Evolutionary conservation across 192 early-diverging fungal species (phyloP).

Genomic region (Backusella morwellensis): DNA sequence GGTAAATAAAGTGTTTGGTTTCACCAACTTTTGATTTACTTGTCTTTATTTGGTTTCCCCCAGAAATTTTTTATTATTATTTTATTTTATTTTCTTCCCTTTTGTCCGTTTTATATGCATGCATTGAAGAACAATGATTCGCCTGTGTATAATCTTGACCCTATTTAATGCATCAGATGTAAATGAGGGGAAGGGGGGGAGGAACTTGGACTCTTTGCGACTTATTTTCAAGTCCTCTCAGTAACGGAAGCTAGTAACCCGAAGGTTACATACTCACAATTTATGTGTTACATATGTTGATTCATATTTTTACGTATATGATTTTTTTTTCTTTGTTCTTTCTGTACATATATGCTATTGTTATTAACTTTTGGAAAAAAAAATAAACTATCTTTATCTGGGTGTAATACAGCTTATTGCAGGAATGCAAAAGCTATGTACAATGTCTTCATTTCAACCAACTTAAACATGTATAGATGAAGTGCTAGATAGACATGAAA

Average conservation of each 20-base stretch:
- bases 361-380: background rate
- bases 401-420: background rate
- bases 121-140: constrained; percentile 2
- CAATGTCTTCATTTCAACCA: background rate
- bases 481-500: constrained; percentile 7
- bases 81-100: background rate
- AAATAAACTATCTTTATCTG: background rate
- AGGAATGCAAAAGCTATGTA: background rate
- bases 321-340: background rate
- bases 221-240: background rate
- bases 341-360: background rate
- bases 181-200: background rate
- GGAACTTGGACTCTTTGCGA: background rate
- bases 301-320: background rate
- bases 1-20: constrained; percentile 3
- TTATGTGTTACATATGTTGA: background rate
- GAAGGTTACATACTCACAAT: background rate
- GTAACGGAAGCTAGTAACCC: constrained; percentile 3
- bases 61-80: background rate
- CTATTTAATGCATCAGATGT: background rate
- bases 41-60: constrained; percentile 1
- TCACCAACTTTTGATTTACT: constrained; percentile 1
- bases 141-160: background rate
- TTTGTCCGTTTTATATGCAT: background rate
- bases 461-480: background rate